Evolutionary conservation across 1,284 basidiomycete genomes (phyloP).

Genomic region (Cryptococcus deneoformans): DNA sequence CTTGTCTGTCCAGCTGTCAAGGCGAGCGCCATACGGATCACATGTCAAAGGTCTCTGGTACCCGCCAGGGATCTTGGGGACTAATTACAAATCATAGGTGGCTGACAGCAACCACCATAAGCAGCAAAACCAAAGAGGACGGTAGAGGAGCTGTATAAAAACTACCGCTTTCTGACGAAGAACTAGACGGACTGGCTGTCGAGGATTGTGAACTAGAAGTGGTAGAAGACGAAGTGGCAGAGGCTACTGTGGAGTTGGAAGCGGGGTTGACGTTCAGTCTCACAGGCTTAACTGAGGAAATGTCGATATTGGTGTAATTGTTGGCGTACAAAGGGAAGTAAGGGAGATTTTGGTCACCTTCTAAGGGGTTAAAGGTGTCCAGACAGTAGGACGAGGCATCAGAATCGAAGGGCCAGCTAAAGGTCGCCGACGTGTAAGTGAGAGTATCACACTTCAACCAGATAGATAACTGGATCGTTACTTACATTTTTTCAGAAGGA

Average conservation of each 20-base stretch:
- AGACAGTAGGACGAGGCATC: slow-evolving; percentile 19
- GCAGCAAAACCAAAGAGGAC: no score
- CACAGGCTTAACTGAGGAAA: slow-evolving; percentile 9
- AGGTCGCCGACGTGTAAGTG: no score
- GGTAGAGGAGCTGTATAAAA: neutral
- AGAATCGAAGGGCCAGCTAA: slow-evolving; percentile 23
- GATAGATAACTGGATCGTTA: neutral
- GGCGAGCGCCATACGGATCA: no score
- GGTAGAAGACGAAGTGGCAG: neutral
- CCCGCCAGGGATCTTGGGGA: no score
- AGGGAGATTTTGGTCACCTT: slow-evolving; percentile 26
- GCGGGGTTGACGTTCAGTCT: neutral
- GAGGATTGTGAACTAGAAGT: neutral
- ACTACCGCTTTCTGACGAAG: neutral
- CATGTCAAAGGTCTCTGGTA: no score
- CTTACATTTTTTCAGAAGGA: slow-evolving; percentile 30
- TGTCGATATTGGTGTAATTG: slow-evolving; percentile 19
- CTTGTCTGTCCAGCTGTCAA: no score
- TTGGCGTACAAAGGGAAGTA: slow-evolving; percentile 22
- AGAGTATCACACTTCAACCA: neutral
- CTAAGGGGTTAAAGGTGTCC: slow-evolving; percentile 19
- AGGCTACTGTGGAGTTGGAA: neutral
- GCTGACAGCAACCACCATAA: no score
- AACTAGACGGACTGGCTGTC: neutral
- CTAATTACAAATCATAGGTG: no score